Conservation (phyloP, 345 rosid genomes). For the Murraya paniculata region DNA sequence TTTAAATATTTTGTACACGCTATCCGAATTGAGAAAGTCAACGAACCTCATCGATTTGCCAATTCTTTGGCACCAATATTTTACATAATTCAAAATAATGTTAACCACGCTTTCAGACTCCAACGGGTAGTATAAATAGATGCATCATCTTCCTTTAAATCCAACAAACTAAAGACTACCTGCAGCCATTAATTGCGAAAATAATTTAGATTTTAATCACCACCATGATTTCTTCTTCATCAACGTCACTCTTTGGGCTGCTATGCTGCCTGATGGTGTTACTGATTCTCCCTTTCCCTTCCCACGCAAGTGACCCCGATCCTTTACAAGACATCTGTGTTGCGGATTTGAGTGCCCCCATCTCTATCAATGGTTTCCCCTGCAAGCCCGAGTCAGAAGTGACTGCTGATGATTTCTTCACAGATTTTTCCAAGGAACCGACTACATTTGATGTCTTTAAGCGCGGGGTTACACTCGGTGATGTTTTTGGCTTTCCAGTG, state of each 20-base stretch:
- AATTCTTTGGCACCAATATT: too few species aligned
- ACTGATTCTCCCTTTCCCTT: slow-evolving; percentile 35
- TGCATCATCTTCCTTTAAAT: too few species aligned
- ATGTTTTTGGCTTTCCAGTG: slow-evolving; percentile 58
- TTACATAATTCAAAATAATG: too few species aligned
- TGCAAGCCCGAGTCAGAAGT: slow-evolving; percentile 54
- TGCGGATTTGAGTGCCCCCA: slow-evolving; percentile 38
- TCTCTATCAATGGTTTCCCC: slow-evolving; percentile 64
- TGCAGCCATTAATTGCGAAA: too few species aligned
- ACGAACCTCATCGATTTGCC: too few species aligned
- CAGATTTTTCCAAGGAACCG: slow-evolving; percentile 39
- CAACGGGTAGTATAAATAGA: too few species aligned
- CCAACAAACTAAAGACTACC: too few species aligned
- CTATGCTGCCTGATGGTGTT: slow-evolving; percentile 12
- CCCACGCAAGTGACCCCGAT: slow-evolving; percentile 48
- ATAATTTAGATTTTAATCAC: too few species aligned
- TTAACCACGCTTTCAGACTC: too few species aligned
- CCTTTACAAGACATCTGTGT: slow-evolving; percentile 74
- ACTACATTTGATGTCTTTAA: slow-evolving; percentile 42
- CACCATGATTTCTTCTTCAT: slow-evolving; percentile 1
- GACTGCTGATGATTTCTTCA: slow-evolving; percentile 68
- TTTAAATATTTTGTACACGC: too few species aligned
- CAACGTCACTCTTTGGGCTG: slow-evolving; percentile 5
- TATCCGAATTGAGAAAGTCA: too few species aligned
- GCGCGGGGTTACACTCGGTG: slow-evolving; percentile 24